Evolutionary conservation across 2,329 filamentous ascomycete species (phyloP), one percentile per base, ranked within the genome.

Genomic region (Pseudopithomyces chartarum): DNA sequence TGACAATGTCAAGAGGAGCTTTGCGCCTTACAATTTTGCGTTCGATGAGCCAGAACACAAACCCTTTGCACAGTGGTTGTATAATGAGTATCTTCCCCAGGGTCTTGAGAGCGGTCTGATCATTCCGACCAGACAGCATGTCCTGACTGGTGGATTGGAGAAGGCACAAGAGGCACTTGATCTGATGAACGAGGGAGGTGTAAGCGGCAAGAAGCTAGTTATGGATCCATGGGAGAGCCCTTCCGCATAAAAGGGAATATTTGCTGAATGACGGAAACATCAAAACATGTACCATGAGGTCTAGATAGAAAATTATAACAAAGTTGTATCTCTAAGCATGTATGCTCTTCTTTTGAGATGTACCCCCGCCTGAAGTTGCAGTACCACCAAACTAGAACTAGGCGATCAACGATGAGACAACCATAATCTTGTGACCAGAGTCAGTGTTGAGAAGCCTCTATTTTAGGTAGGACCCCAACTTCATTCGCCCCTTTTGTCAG

Each of bases 121-220:
- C 32, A 52, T 62, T 20, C 52, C 59, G 32, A 62, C 55, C 3
- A 54, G 54, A 23, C 58, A 62, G 29, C 58, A 65, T 44, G 52
- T 62, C 17, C 32, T 62, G 2, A 36, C 48, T 3, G 65, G 65
- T 6, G 62, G 64, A 7, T 62, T 62, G 40, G 57, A 59, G 43
- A 50, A 47, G 39, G 49, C 60, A 8, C 61, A 64, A 49, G 49
- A 45, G 51, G 60, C 52, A 23, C 29, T 64, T 22, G 61, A 66
- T 40, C 45, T 36, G 51, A 45, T 69, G 39, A 56, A 57, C 52
- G 55, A 60, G 33, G 65, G 39, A 26, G 46, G 66, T 10, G 62
- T 70, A 23, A 70, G 69, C 59, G 67, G 63, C 6, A 60, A 56
- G 17, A 70, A 64, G 55, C 49, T 69, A 53, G 58, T 69, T n/a